Evolutionary conservation across 352 stramenopile species (phyloP), one percentile per base, ranked within the genome.

Genomic region (Globisporangium iwayamae): DNA sequence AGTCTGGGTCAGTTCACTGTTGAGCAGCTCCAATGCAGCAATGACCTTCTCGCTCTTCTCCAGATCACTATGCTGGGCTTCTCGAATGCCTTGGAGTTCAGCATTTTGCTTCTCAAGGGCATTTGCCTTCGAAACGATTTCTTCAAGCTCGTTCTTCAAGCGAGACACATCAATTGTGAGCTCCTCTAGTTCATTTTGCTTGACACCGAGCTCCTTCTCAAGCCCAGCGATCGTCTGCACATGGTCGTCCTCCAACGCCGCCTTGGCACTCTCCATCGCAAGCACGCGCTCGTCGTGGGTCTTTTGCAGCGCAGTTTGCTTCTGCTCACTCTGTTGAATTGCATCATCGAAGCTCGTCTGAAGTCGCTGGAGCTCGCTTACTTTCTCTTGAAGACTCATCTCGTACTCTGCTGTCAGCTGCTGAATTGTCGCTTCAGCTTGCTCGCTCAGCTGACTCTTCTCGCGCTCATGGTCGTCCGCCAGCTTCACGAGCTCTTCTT

Each of bases 231-330:
- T 69, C 54, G 63, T 74, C 64, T 18, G 51, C 0, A 60, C 69
- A 4, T 74, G 41, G 45, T 73, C 54, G 39, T 39, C 18, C 68
- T 70, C 25, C 41, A 60, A 32, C 16, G 38, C 51, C 11, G 22
- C 11, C 25, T 38, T 53, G 5, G 50, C 28, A 11, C 11, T 47
- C 22, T 66, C 60, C 38, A 66, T 46, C 28, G 39, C 41, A 4
- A 25, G 16, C 1, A 66, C 58, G 30, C 66, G 59, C 10, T 72
- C 54, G 7, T 75, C 57, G 13, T 65, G 67, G 16, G 62, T 59
- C 11, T 70, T 54, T 14, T 72, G n/a, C 30, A 78, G 36, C 8
- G 71, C 52, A 3, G 32, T 22, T 51, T 70, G 73, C 0, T 68
- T 56, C 18, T 65, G 46, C 10, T 65, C 51, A 28, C 70, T 34